Evolutionary conservation across 2,329 filamentous ascomycete species (phyloP).

Genomic region (Apiospora rasikravindrae): DNA sequence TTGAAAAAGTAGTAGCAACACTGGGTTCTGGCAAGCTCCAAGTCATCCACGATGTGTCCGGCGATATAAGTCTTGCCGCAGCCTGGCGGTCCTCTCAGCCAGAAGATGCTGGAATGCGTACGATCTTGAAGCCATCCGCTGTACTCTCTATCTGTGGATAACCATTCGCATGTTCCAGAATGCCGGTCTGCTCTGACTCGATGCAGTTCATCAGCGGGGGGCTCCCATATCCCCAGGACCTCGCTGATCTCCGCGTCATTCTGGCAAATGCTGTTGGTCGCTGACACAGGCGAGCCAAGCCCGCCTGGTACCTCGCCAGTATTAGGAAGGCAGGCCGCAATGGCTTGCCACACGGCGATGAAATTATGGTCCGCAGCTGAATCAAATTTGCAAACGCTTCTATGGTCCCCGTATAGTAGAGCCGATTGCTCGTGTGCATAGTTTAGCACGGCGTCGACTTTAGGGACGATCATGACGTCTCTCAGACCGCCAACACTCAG

Average conservation of each 20-base stretch:
- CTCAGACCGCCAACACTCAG: slow-evolving; percentile 22
- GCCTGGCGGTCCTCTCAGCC: background rate
- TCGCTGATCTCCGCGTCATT: slow-evolving; percentile 27
- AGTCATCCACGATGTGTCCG: background rate
- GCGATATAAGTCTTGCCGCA: background rate
- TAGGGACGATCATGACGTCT: slow-evolving; percentile 30
- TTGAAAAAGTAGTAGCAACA: slow-evolving; percentile 44
- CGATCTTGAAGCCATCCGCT: background rate
- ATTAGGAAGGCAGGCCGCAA: background rate
- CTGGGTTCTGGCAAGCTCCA: slow-evolving; percentile 9
- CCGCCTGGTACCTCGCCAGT: fast-evolving
- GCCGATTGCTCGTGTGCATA: slow-evolving; percentile 32
- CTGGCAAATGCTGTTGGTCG: background rate
- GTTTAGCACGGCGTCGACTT: slow-evolving; percentile 33
- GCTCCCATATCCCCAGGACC: slow-evolving; percentile 24
- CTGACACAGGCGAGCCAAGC: background rate
- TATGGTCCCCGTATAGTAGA: slow-evolving; percentile 37
- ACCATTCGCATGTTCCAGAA: slow-evolving; percentile 33
- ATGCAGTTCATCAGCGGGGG: slow-evolving; percentile 29
- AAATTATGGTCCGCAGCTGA: background rate
- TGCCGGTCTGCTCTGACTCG: slow-evolving; percentile 25
- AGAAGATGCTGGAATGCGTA: background rate
- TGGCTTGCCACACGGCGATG: background rate
- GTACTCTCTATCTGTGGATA: slow-evolving; percentile 24
- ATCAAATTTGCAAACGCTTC: slow-evolving; percentile 39